Conservation (phyloP, 1,284 basidiomycete genomes). For the Cutaneotrichosporon cyanovorans region DNA sequence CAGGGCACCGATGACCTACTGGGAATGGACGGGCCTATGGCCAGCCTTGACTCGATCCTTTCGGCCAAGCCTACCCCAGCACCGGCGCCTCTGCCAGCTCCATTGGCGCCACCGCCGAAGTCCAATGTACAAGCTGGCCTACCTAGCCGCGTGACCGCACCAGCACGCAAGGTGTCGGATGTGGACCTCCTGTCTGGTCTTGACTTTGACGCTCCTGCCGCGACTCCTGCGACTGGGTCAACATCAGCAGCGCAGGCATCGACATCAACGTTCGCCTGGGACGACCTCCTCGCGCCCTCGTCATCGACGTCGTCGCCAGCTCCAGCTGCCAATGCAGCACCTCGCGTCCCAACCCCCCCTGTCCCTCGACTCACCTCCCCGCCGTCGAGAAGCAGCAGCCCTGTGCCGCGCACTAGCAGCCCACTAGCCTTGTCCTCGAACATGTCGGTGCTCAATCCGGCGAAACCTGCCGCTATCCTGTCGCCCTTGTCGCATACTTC, state of each 20-base stretch:
- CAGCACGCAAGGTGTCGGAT: conserved; percentile 9
- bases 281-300: conserved; percentile 20
- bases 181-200: conserved; percentile 37
- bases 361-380: background rate
- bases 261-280: conserved; percentile 17
- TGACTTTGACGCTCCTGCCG: conserved; percentile 21
- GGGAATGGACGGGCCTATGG: conserved; percentile 24
- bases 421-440: background rate
- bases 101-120: conserved; percentile 29
- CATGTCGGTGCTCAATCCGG: too few species aligned
- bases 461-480: too few species aligned
- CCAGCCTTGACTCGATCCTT: conserved; percentile 31
- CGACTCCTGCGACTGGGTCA: background rate
- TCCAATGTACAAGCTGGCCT: conserved; percentile 15
- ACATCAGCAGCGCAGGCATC: background rate
- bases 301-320: background rate
- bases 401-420: background rate
- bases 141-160: conserved; percentile 23
- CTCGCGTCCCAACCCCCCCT: background rate
- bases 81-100: conserved; percentile 23
- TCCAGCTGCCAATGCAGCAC: background rate
- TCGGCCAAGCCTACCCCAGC: background rate
- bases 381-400: background rate
- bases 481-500: too few species aligned
- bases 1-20: conserved; percentile 35